phyloP scores from a whole-genome alignment of 208 protist species.

The Acanthamoeba lugdunensis region DNA sequence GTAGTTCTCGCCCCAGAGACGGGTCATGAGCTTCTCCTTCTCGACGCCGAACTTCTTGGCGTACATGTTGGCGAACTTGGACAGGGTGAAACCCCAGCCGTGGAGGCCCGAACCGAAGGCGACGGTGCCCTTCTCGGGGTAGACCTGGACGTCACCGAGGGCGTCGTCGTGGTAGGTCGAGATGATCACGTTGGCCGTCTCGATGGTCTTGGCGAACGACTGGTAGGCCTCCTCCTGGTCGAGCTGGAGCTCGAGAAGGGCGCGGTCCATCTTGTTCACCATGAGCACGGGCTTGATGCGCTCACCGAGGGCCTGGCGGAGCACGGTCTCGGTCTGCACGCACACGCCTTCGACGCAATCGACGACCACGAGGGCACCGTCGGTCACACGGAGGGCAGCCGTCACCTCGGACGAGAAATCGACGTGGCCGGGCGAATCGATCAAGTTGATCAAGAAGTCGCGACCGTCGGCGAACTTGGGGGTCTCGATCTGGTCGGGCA shows the following conservation, averaged over 20 bases:
- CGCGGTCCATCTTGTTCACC: conserved; percentile 99
- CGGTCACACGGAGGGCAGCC: conserved; percentile 98
- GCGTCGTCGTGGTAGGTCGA: conserved; percentile 95
- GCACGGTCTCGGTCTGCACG: conserved; percentile 99
- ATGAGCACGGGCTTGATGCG: conserved; percentile 98
- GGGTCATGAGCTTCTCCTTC: conserved; percentile 90
- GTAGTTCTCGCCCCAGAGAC: conserved; percentile 98
- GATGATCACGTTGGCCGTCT: conserved; percentile 96
- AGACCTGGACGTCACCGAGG: conserved; percentile 93
- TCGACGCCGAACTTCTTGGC: conserved; percentile 93
- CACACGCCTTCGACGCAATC: conserved; percentile 98
- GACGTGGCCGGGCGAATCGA: conserved; percentile 97
- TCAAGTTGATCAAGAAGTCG: conserved; percentile 97
- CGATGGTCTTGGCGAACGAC: conserved; percentile 92
- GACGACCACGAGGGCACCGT: conserved; percentile 98
- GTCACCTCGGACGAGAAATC: conserved; percentile 99
- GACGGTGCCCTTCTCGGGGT: conserved; percentile 94
- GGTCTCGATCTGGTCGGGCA: conserved; percentile 85
- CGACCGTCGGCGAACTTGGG: conserved; percentile 74
- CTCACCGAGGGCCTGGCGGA: conserved; percentile 96
- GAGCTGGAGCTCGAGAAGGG: conserved; percentile 88
- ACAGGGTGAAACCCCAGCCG: conserved; percentile 98
- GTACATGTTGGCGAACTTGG: conserved; percentile 94
- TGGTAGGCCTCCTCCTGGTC: conserved; percentile 87
- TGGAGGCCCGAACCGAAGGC: conserved; percentile 98